Evolutionary conservation across 345 rosid species (phyloP), one percentile per base, ranked within the genome.

Genomic region (Salix caprea): DNA sequence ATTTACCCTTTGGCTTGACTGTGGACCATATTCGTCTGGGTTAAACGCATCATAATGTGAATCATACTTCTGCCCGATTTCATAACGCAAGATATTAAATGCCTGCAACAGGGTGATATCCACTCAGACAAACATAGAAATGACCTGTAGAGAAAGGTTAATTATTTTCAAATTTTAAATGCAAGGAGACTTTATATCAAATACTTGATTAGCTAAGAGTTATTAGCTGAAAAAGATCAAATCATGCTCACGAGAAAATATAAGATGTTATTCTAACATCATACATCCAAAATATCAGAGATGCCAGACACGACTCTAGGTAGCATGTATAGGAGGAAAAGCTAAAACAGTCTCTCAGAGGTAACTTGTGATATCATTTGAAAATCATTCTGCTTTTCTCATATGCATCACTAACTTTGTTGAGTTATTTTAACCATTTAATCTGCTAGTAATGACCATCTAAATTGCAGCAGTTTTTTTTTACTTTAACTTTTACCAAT

Each of bases 1-100:
- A 67, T 32, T 23, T 88, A 91, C 94, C 92, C 97, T 87, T 89
- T 91, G 94, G 85, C 92, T 91, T 34, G 79, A 67, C 69, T 90
- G 94, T 66, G 94, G 92, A 52, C 97, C 83, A 71, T 80, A 80
- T 72, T 80, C 79, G 2, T 76, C 39, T 71, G 83, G 83, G n/a
- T 76, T 80, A 19, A 80, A 80, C 26, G 80, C 67, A 50, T 80
- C 83, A 62, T 76, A 80, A 54, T 76, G 83, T 26, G 80, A 76
- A 72, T 80, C 83, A 76, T 80, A 80, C 58, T 80, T 80, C 80
- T 80, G 83, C 62, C 83, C 77, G n/a, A 80, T 67, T 76, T 80
- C 83, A 68, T 80, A 80, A n/a, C 83, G 83, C 74, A 80, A 76
- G 40, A 80, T 36, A 39, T 80, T 80, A 77, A 80, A 80, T 28